Evolutionary conservation across 2,329 filamentous ascomycete genomes (phyloP), one percentile per base, ranked within the genome.

Genomic region (Xylariaceae sp.): DNA sequence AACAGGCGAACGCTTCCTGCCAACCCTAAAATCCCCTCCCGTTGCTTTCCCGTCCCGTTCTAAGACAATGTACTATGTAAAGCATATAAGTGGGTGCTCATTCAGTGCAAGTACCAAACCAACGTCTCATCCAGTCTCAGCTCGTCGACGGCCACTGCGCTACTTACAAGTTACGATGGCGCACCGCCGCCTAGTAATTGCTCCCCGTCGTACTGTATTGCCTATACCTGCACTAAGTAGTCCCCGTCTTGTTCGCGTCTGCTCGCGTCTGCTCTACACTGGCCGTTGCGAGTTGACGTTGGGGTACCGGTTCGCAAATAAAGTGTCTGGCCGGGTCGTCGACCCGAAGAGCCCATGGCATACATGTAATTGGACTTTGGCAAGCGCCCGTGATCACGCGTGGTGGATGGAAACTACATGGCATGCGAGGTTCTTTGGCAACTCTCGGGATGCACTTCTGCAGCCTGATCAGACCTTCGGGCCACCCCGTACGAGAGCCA

Each of bases 401-500:
- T 32, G 13, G 41, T 12, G 10, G 40, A 41, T 10, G 47, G 36
- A 42, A 40, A 19, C 12, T 16, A 21, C 40, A 34, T 19, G 13
- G 30, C 32, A 52, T 51, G 55, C 47, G 55, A 50, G 47, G 49
- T 49, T 53, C 54, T 46, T 50, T 50, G 42, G 54, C 56, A 46
- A 40, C 36, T 43, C 41, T 58, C 41, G 56, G 56, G 57, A 59
- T 59, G 49, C 54, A 52, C 57, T 57, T 59, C 57, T 59, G 57
- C 57, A 59, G 57, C 57, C 55, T 50, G 60, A 66, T 66, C 65
- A 67, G 62, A 63, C 60, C 64, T 64, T 65, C 65, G 65, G 65
- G 65, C 61, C 64, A 65, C 65, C 65, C 65, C 65, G 64, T 67
- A 56, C 55, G 9, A 34, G 65, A 66, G 63, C 65, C 65, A 66